Base-by-base conservation (phyloP, 257 asterid species). In the Lycium ferocissimum region DNA sequence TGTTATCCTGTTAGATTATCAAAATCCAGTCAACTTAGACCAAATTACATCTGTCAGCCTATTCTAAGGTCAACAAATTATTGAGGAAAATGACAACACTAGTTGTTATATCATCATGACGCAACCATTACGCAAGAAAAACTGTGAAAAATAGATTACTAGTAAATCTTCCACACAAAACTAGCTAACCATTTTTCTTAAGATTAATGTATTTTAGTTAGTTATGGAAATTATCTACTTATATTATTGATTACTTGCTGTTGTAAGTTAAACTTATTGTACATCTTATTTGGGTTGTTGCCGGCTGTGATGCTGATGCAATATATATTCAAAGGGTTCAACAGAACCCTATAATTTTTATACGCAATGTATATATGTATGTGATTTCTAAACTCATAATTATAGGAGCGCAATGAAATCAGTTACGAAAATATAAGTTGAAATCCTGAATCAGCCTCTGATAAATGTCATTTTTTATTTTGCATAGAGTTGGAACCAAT, bases 81-180 rank as follows among this genome's bases (percentile, higher is more conserved):
- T 76, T 76, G 47, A 51, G 45, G 22, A 49, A 69, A 47, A 76
- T 51, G 82, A 51, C 22, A 76, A 76, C 15, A 51, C 20, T 22
- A 6, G 9, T 76, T 51, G 26, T 7, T 76, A 51, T 13, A 14
- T 76, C 82, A 76, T 76, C 63, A 76, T 76, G 82, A 76, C 17
- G 45, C 63, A 49, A 76, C 7, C 82, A 51, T 76, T 76, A 26
- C 63, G 3, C 22, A 4, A 22, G 47, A 3, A 3, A 51, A 43
- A 0, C 33, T 26, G 33, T 26, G 33, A 26, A 26, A 43, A 15
- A 5, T 45, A 73, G 6, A 73, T 5, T 47, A 70, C 33, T 1
- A 26, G 33, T 18, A 70, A 70, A 15, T 70, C 26, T 38, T 38
- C 12, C 51, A 17, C 13, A 26, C 13, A 65, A 26, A 14, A 1